Percentiles rank a stretch among this genome's conserved stretches.
Conservation (phyloP, 208 protist genomes). For the Hexamita inflata region DNA sequence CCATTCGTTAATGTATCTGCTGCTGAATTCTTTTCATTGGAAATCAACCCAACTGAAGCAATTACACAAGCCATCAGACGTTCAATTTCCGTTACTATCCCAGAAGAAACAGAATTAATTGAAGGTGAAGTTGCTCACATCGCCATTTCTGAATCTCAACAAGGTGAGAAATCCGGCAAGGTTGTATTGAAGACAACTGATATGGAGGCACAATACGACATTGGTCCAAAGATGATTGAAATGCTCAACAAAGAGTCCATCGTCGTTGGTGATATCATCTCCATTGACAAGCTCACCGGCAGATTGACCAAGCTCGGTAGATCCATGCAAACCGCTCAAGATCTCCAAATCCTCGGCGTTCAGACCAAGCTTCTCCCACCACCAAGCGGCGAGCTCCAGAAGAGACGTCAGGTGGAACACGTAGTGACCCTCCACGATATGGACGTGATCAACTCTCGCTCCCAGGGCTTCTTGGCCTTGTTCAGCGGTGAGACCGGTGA, state of each 20-base stretch:
- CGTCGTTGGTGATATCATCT: slow-evolving; percentile 90
- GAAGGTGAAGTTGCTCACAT: slow-evolving; percentile 99
- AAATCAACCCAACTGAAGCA: slow-evolving; percentile 99
- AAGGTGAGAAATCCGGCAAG: slow-evolving; percentile 71
- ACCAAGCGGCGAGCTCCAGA: slow-evolving; percentile 94
- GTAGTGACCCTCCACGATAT: slow-evolving; percentile 97
- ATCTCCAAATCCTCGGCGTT: slow-evolving; percentile 65
- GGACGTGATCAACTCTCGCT: slow-evolving; percentile 97
- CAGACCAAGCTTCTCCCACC: slow-evolving; percentile 64
- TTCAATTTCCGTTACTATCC: slow-evolving; percentile 94
- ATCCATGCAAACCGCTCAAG: slow-evolving; percentile 80
- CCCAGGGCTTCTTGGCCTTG: slow-evolving; percentile 87
- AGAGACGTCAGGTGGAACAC: slow-evolving; percentile 96
- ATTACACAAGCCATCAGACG: slow-evolving; percentile 93
- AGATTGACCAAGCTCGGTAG: slow-evolving; percentile 88
- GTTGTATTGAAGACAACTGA: slow-evolving; percentile 99
- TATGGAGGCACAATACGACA: slow-evolving; percentile 98
- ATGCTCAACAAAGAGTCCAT: slow-evolving; percentile 93
- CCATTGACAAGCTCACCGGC: slow-evolving; percentile 96
- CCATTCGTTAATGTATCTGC: slow-evolving; percentile 97
- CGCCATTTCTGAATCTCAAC: slow-evolving; percentile 27
- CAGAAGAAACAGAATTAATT: slow-evolving; percentile 98
- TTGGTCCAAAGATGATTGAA: slow-evolving; percentile 99
- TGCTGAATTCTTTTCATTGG: slow-evolving; percentile 96
- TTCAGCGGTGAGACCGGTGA: slow-evolving; percentile 98